These are phyloP conservation scores for Ceratocystis variospora DNA, from an alignment of 2,329 filamentous ascomycete species.

Conservation along the genomic window DNA sequence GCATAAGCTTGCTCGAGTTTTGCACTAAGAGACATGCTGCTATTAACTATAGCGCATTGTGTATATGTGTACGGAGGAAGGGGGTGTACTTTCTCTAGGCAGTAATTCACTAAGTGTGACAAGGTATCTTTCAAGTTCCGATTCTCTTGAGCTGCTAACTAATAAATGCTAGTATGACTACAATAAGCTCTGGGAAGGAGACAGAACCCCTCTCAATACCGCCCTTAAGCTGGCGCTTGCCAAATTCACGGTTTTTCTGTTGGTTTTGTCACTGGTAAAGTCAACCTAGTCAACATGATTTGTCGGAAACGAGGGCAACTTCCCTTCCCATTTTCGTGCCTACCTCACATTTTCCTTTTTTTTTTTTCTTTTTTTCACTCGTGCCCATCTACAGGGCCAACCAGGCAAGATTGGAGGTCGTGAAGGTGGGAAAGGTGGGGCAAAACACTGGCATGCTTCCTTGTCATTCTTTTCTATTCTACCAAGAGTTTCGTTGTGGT, in stretches of 20 bases:
- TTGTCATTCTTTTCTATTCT: conserved; percentile 9
- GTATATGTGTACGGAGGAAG: background rate
- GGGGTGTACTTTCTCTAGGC: background rate
- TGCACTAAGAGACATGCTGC: background rate
- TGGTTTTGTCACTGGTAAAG: background rate
- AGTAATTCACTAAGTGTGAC: conserved; percentile 5
- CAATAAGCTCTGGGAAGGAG: too few relatives aligned
- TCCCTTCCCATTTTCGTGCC: background rate
- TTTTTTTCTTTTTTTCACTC: background rate
- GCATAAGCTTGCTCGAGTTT: conserved; percentile 6
- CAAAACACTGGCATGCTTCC: background rate
- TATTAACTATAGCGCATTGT: background rate
- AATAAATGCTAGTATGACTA: background rate
- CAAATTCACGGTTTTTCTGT: background rate
- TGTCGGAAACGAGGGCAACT: background rate
- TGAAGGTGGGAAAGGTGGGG: background rate
- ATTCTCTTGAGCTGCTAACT: background rate
- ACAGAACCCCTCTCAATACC: too few relatives aligned
- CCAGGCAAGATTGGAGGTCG: background rate
- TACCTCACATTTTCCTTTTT: background rate
- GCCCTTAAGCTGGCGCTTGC: background rate
- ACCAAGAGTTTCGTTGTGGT: background rate
- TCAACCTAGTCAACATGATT: background rate
- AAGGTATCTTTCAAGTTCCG: background rate
- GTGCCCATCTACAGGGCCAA: background rate